These are phyloP conservation scores for Coemansia sp. DNA, from an alignment of 192 early-diverging fungal species.

Conservation along the genomic window DNA sequence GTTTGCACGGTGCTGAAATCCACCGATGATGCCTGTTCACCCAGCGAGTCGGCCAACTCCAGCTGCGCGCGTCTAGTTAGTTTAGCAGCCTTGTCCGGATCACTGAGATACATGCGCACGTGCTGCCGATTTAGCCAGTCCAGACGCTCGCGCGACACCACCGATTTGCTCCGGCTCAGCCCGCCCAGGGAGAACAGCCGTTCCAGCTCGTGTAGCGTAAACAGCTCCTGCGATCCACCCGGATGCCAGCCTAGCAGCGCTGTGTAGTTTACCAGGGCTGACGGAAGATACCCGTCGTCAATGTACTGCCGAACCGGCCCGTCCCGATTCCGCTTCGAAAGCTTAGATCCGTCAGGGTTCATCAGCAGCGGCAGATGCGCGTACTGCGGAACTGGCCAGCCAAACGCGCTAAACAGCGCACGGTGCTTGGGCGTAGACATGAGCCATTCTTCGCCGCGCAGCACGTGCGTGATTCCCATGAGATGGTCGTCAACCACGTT, in stretches of 20 bases:
- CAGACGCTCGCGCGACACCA: constrained; percentile 39
- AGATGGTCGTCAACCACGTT: constrained; percentile 91
- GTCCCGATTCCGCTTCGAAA: constrained; percentile 87
- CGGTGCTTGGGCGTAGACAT: constrained; percentile 90
- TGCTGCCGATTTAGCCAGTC: constrained; percentile 50
- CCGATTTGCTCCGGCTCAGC: constrained; percentile 44
- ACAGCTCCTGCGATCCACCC: constrained; percentile 58
- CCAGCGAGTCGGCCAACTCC: neutral
- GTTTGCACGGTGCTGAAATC: neutral
- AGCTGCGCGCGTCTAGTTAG: constrained; percentile 11
- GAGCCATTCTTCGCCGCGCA: constrained; percentile 95
- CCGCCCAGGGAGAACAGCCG: constrained; percentile 24
- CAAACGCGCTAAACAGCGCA: constrained; percentile 75
- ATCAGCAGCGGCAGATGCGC: constrained; percentile 86
- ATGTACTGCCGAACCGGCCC: constrained; percentile 65
- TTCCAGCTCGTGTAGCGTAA: constrained; percentile 49
- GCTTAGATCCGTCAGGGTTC: constrained; percentile 74
- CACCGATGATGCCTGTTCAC: neutral
- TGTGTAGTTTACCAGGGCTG: constrained; percentile 83
- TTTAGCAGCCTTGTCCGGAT: constrained; percentile 1
- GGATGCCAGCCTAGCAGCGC: constrained; percentile 81
- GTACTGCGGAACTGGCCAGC: constrained; percentile 74
- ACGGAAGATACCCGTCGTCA: constrained; percentile 75
- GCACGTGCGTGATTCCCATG: constrained; percentile 89
- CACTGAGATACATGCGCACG: constrained; percentile 20